phyloP scores from a whole-genome alignment of 306 rosid genomes.

The Myrica gale region DNA sequence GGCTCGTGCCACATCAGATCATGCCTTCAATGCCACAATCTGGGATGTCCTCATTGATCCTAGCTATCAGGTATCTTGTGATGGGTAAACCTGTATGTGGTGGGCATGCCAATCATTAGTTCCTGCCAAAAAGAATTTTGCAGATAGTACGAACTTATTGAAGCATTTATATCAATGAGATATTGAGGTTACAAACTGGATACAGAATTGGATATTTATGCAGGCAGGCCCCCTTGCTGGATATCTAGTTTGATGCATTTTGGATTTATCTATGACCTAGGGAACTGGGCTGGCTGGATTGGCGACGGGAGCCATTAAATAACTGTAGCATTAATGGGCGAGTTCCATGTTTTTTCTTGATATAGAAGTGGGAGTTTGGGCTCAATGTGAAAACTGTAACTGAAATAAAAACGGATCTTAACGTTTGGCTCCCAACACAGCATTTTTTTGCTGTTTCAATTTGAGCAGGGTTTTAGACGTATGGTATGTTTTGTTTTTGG shows the following conservation, averaged over 20 bases:
- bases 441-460: neutral
- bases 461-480: neutral
- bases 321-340: neutral
- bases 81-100: neutral
- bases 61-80: conserved; percentile 62
- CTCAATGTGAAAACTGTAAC: conserved; percentile 2
- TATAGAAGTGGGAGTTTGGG: conserved; percentile 5
- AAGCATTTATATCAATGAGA: conserved; percentile 3
- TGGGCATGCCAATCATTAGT: neutral
- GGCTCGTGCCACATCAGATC: conserved; percentile 99
- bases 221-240: conserved; percentile 14
- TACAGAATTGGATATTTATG: neutral
- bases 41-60: conserved; percentile 99
- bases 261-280: neutral
- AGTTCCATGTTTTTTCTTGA: conserved; percentile 13
- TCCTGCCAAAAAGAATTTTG: neutral
- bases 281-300: conserved; percentile 15
- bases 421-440: conserved; percentile 13
- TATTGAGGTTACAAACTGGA: conserved; percentile 10
- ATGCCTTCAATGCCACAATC: conserved; percentile 97
- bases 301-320: conserved; percentile 1
- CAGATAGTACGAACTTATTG: neutral
- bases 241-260: neutral
- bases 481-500: neutral
- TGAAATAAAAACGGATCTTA: conserved; percentile 12